phyloP scores from a whole-genome alignment of 2,329 filamentous ascomycete genomes.

The Stenocarpella maydis region DNA sequence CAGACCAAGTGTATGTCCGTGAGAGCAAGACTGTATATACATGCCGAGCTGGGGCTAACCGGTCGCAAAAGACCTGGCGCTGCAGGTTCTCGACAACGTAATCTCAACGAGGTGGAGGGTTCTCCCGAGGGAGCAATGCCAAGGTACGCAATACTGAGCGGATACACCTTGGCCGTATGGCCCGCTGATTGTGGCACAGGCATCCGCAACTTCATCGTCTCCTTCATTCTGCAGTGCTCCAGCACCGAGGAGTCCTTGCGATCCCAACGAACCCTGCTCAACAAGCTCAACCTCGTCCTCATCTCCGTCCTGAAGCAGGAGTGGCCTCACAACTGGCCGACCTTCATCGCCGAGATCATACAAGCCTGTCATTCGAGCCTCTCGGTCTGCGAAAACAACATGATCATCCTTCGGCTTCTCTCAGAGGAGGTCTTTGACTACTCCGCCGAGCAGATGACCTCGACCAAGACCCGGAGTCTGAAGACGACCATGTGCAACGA shows the following conservation, averaged over 20 bases:
- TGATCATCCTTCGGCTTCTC: slow-evolving; percentile 93
- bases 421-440: slow-evolving; percentile 99
- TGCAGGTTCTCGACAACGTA: slow-evolving; percentile 97
- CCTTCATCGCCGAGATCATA: slow-evolving; percentile 99
- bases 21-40: slow-evolving; percentile 25
- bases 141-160: slow-evolving; percentile 64
- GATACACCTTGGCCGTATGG: neutral
- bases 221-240: slow-evolving; percentile 96
- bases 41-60: slow-evolving; percentile 25
- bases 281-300: slow-evolving; percentile 97
- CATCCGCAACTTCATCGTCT: slow-evolving; percentile 98
- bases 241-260: slow-evolving; percentile 87
- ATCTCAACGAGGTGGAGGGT: slow-evolving; percentile 99
- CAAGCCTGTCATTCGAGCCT: slow-evolving; percentile 93
- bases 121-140: slow-evolving; percentile 92
- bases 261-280: slow-evolving; percentile 86
- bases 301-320: slow-evolving; percentile 97
- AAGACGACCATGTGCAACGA: slow-evolving; percentile 99
- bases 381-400: slow-evolving; percentile 99
- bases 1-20: slow-evolving; percentile 89
- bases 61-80: slow-evolving; percentile 75
- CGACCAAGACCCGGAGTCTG: slow-evolving; percentile 91
- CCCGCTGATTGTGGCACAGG: slow-evolving; percentile 60
- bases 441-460: slow-evolving; percentile 99
- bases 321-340: slow-evolving; percentile 99